phyloP scores from a whole-genome alignment of 2,329 filamentous ascomycete genomes.

The Verticillium nonalfalfae region DNA sequence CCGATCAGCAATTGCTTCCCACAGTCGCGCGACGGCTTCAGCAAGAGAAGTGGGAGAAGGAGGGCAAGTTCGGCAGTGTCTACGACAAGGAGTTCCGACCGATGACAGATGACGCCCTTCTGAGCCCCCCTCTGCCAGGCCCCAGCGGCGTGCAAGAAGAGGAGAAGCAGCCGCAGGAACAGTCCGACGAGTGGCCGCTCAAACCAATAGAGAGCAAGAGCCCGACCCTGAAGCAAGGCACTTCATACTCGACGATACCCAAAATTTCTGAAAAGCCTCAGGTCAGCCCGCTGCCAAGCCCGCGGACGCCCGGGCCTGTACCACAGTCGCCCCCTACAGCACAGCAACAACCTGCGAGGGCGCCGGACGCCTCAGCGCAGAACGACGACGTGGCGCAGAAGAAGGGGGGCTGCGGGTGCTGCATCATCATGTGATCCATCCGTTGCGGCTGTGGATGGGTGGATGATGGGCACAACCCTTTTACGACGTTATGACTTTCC shows the following conservation, averaged over 20 bases:
- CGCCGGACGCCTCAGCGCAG: slow-evolving; percentile 10
- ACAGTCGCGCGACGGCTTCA: slow-evolving; percentile 87
- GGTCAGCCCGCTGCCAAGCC: slow-evolving; percentile 35
- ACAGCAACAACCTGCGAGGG: slow-evolving; percentile 14
- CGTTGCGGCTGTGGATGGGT: neutral
- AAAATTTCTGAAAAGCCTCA: slow-evolving; percentile 43
- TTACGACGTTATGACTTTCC: slow-evolving; percentile 15
- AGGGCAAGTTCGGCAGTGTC: slow-evolving; percentile 76
- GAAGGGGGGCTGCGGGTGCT: slow-evolving; percentile 42
- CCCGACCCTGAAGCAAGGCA: slow-evolving; percentile 35
- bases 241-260: slow-evolving; percentile 58
- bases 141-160: slow-evolving; percentile 13
- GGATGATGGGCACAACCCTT: neutral
- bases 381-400: slow-evolving; percentile 26
- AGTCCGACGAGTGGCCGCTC: slow-evolving; percentile 53
- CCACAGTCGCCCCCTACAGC: slow-evolving; percentile 21
- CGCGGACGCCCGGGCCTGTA: slow-evolving; percentile 30
- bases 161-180: slow-evolving; percentile 20
- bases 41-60: slow-evolving; percentile 91
- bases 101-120: slow-evolving; percentile 60
- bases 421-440: slow-evolving; percentile 38
- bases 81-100: slow-evolving; percentile 88
- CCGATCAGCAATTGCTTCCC: slow-evolving; percentile 90
- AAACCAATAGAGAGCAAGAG: slow-evolving; percentile 39
- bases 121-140: slow-evolving; percentile 34